These are phyloP conservation scores for Glaciozyma antarctica DNA, from an alignment of 768 basidiomycete genomes.

Conservation along the genomic window DNA sequence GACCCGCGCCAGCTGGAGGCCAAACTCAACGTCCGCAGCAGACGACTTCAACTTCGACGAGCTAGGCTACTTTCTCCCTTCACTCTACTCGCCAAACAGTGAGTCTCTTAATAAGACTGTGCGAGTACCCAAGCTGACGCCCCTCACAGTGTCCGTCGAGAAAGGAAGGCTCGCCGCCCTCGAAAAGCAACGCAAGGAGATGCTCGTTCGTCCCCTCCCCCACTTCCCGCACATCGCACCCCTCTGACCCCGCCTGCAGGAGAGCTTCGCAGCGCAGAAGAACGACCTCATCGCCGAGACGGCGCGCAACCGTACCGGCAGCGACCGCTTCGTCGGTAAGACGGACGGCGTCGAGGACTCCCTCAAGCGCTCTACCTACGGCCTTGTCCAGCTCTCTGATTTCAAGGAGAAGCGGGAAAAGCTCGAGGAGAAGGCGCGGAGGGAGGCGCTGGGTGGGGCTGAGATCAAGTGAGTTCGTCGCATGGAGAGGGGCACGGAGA, in stretches of 20 bases:
- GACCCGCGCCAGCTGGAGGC: no score
- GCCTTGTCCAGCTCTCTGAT: constrained; percentile 70
- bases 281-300: constrained; percentile 13
- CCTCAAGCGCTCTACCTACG: constrained; percentile 82
- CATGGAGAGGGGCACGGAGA: neutral
- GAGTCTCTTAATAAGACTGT: no score
- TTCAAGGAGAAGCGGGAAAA: constrained; percentile 31
- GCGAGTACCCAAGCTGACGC: no score
- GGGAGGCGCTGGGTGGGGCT: constrained; percentile 73
- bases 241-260: constrained; percentile 7
- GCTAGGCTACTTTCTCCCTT: no score
- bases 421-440: constrained; percentile 34
- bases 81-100: no score
- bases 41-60: no score
- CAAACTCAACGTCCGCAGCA: no score
- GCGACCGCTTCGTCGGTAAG: constrained; percentile 84
- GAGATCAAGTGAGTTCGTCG: constrained; percentile 68
- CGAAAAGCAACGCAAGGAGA: constrained; percentile 33
- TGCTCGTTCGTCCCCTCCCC: constrained; percentile 14
- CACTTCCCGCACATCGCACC: neutral
- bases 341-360: constrained; percentile 90
- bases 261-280: constrained; percentile 28
- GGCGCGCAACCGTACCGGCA: constrained; percentile 42
- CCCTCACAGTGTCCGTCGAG: neutral
- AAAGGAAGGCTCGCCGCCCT: constrained; percentile 11